These are phyloP conservation scores for Candida orba DNA, from an alignment of 805 yeast species.

Conservation along the genomic window DNA sequence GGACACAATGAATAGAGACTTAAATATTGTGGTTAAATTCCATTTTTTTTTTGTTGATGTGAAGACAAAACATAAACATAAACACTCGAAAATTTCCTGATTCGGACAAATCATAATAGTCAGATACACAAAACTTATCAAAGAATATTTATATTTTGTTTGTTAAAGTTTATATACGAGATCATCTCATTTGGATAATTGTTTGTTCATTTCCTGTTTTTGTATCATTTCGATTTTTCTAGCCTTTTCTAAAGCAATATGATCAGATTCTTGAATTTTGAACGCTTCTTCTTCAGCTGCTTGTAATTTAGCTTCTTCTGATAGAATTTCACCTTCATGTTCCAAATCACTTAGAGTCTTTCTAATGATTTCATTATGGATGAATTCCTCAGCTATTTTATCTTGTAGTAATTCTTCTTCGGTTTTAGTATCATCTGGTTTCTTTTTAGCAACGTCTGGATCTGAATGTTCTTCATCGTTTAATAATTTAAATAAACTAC, in stretches of 20 bases:
- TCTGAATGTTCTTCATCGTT: slow-evolving; percentile 26
- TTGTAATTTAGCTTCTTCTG: slow-evolving; percentile 5
- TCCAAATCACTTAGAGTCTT: slow-evolving; percentile 17
- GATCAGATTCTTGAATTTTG: slow-evolving; percentile 2
- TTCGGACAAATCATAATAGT: neutral
- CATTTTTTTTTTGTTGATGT: neutral
- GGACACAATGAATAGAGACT: neutral
- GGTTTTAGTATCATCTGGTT: slow-evolving; percentile 6
- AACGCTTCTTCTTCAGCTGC: slow-evolving; percentile 8
- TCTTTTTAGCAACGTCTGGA: slow-evolving; percentile 5
- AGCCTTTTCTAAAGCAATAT: slow-evolving; percentile 3
- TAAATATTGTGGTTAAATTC: neutral
- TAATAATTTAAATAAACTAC: slow-evolving; percentile 32
- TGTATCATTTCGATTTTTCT: slow-evolving; percentile 1
- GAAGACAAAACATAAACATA: neutral
- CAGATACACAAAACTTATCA: neutral
- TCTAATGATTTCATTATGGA: slow-evolving; percentile 19
- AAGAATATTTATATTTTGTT: neutral
- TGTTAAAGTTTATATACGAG: neutral
- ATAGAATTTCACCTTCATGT: slow-evolving; percentile 4
- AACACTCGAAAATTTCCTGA: slow-evolving; percentile 3
- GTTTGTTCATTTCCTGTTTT: slow-evolving; percentile 1
- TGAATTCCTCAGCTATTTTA: slow-evolving; percentile 16
- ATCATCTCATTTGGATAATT: neutral
- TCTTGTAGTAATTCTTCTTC: slow-evolving; percentile 5